Evolutionary conservation across 345 rosid species (phyloP), one percentile per base, ranked within the genome.

Genomic region (Ailanthus altissimus): DNA sequence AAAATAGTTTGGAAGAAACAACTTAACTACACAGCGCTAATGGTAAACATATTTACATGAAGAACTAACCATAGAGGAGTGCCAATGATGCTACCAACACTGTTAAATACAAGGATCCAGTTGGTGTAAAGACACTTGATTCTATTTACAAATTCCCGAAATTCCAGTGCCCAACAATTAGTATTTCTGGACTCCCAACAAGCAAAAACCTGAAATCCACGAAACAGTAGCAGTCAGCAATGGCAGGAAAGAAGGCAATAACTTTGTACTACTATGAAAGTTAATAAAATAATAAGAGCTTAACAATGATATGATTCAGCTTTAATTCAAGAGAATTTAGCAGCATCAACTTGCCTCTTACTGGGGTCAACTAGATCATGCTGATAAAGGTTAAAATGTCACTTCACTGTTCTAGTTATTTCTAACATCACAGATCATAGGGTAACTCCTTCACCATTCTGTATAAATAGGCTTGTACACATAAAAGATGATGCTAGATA

Each of bases 161-260:
- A 25, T 46, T 51, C 18, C 14, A 28, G 53, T 70, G 47, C 14
- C 26, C 7, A 3, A 36, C 16, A 6, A 68, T n/a, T n/a, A n/a
- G n/a, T n/a, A n/a, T n/a, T n/a, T n/a, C n/a, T n/a, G n/a, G n/a
- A n/a, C n/a, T 60, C 14, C 26, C 7, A 3, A 36, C 16, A 6
- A 68, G 56, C 49, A 68, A 23, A 16, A 42, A 47, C 57, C 54
- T 14, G 49, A 68, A 50, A 68, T 23, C 57, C 72, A 15, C 57
- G n/a, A 68, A 68, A 68, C 8, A 16, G 49, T 13, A 21, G 43
- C 49, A 68, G 47, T 47, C 36, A 47, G 57, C 40, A 47, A 46
- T 8, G 36, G 56, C 56, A 14, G 38, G 21, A 64, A 49, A 49
- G 16, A 32, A 15, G 53, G 28, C 62, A 58, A 21, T 23, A 23